phyloP scores from a whole-genome alignment of 1,139 yeast species.

The Debaryomyces robertsiae region DNA sequence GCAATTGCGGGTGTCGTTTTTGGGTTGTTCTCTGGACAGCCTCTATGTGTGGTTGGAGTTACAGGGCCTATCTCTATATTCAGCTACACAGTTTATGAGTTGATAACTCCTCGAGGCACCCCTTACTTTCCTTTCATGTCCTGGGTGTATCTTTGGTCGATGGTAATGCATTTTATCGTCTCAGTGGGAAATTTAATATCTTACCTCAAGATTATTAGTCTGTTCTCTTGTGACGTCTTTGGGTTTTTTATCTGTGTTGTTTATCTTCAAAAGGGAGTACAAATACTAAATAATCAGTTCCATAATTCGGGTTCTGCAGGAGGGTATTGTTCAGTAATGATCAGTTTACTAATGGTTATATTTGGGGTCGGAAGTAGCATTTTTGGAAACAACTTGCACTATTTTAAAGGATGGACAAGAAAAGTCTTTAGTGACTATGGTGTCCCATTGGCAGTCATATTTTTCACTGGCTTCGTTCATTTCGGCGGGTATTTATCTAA shows the following conservation, averaged over 20 bases:
- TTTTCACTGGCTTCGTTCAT: conserved; percentile 89
- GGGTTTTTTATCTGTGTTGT: conserved; percentile 89
- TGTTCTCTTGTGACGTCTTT: conserved; percentile 89
- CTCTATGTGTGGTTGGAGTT: conserved; percentile 94
- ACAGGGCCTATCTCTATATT: conserved; percentile 94
- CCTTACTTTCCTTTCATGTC: conserved; percentile 93
- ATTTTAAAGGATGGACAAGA: conserved; percentile 60
- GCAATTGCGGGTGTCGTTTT: conserved; percentile 90
- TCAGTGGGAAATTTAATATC: conserved; percentile 73
- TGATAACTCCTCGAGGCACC: conserved; percentile 63
- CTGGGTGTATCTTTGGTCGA: conserved; percentile 92
- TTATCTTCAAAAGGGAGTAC: conserved; percentile 90
- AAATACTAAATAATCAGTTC: conserved; percentile 76
- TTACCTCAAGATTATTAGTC: conserved; percentile 70
- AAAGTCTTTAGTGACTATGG: conserved; percentile 84
- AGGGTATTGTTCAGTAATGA: conserved; percentile 76
- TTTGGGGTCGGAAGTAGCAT: conserved; percentile 69
- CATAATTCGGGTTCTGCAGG: conserved; percentile 43
- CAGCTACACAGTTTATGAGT: conserved; percentile 86
- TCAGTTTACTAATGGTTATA: conserved; percentile 71
- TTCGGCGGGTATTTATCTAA: conserved; percentile 74
- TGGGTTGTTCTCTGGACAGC: conserved; percentile 87
- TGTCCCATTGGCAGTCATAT: conserved; percentile 77
- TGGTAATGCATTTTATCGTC: conserved; percentile 74
- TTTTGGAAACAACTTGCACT: conserved; percentile 62